Evolutionary conservation across 441 rosid genomes (phyloP), one percentile per base, ranked within the genome.

Genomic region (Croton laevigatus): DNA sequence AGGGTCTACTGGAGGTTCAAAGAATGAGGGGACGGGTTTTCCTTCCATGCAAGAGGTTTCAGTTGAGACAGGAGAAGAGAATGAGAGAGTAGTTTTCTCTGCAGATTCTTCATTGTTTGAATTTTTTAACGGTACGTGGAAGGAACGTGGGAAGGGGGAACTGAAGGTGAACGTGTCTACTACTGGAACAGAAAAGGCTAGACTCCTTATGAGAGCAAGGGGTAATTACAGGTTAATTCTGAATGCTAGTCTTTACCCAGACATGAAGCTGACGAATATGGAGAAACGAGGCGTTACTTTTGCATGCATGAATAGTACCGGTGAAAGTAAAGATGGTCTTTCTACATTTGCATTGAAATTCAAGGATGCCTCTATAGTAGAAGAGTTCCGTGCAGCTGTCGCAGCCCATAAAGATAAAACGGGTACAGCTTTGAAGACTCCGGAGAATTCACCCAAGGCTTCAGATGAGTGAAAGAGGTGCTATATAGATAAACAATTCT

Each of bases 131-230:
- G 85, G 86, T 13, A 71, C 80, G 64, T 94, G 98, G 98, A 94
- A 90, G 81, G 97, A 92, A 81, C 96, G 98, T 12, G 98, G 98
- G 13, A 94, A 90, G 79, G 98, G 98, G 70, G 94, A 92, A 63
- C 71, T 91, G 44, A 94, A 88, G 81, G 93, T 94, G 73, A 94
- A 91, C 62, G 83, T 94, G 17, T 80, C 90, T 5, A 81, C 87
- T 44, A 22, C 76, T 12, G 91, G 75, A 32, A 36, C 71, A 6
- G 84, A 85, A 71, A 88, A 73, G 71, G 97, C 89, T 36, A 90
- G 97, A 67, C 72, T 94, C 49, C 77, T 94, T 5, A 94, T 94
- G 98, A 91, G 98, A 81, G 79, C 91, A 8, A 84, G 79, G 80
- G 97, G 97, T 71, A 90, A 91, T 81, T 88, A 84, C 79, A 84